Evolutionary conservation across 192 early-diverging fungal species (phyloP).

Genomic region (Linnemannia zychae): DNA sequence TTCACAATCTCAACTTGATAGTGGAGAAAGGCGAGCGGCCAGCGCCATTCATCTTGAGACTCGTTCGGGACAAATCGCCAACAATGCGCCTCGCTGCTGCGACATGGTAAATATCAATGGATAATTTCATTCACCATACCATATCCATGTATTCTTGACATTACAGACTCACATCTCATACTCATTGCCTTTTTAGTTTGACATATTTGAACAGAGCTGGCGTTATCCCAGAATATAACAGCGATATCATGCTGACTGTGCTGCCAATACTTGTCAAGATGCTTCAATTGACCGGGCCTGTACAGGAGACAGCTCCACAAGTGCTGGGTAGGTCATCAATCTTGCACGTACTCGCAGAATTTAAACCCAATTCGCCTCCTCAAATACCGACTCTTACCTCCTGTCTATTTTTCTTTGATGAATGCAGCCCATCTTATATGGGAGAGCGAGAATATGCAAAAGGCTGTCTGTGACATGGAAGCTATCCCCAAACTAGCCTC

Average conservation of each 20-base stretch:
- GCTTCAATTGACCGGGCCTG: slow-evolving; percentile 64
- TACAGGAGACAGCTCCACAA: slow-evolving; percentile 77
- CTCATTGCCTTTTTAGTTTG: slow-evolving; percentile 53
- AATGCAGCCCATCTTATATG: slow-evolving; percentile 73
- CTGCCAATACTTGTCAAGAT: slow-evolving; percentile 81
- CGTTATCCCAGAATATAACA: slow-evolving; percentile 65
- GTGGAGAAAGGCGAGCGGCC: slow-evolving; percentile 58
- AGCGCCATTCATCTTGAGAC: slow-evolving; percentile 69
- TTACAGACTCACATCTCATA: neutral
- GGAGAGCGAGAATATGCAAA: slow-evolving; percentile 81
- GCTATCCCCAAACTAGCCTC: slow-evolving; percentile 74
- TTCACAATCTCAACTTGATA: slow-evolving; percentile 17
- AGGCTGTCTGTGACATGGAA: slow-evolving; percentile 80
- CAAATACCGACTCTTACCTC: neutral
- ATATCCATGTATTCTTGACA: too few species aligned
- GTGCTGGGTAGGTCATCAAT: slow-evolving; percentile 61
- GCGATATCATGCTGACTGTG: slow-evolving; percentile 66
- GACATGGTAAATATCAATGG: slow-evolving; percentile 64
- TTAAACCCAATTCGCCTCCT: neutral
- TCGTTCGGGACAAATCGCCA: slow-evolving; percentile 75
- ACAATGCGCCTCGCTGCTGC: slow-evolving; percentile 78
- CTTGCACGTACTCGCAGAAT: neutral
- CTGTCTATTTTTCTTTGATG: neutral
- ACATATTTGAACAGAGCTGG: slow-evolving; percentile 76
- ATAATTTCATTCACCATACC: neutral